Base-by-base conservation (phyloP, 768 basidiomycete genomes). In the Antrodiella citrinella region DNA sequence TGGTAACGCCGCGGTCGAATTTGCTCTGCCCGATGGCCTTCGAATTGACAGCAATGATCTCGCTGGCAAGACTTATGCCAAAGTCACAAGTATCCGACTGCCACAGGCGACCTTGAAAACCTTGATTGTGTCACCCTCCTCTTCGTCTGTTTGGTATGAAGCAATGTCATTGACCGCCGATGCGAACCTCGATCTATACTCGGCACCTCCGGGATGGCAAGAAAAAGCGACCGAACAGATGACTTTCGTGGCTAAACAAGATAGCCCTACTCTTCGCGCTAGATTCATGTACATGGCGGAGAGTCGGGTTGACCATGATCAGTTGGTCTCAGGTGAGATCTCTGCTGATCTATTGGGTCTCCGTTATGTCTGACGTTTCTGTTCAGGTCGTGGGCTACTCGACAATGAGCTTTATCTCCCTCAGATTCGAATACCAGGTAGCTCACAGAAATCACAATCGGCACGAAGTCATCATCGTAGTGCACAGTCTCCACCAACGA, bases 21-120 rank as follows among this genome's bases (percentile, higher is more conserved):
- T 87, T 13, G 62, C 69, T 1, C 54, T 90, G 0, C 75, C 82
- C 0, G 54, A 65, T 4, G 91, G 91, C 3, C 51, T 93, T 23
- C 69, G 68, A 23, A 55, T 90, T 15, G 80, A 88, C 50, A 79
- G 69, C 54, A 95, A 93, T 59, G 86, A 94, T 58, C 66, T 86
- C 21, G 84, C 85, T 2, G 82, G 86, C 13, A 71, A 76, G 23
- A 72, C 72, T 30, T 84, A 88, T 61, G 75, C 78, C 41, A 88
- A 77, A 57, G 70, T 83, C 26, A 77, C 76, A 3, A 81, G 76
- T 57, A 19, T 92, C 7, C 72, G 72, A 24, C 48, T 88, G 3
- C 85, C 87, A 5, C 54, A 66, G 13, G 64, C 74, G 3, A 65
- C 65, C 19, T 46, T 79, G 7, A 81, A 75, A 53, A 58, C 82